These are phyloP conservation scores for Fragaria ananassa DNA, from an alignment of 306 rosid species.

Conservation along the genomic window DNA sequence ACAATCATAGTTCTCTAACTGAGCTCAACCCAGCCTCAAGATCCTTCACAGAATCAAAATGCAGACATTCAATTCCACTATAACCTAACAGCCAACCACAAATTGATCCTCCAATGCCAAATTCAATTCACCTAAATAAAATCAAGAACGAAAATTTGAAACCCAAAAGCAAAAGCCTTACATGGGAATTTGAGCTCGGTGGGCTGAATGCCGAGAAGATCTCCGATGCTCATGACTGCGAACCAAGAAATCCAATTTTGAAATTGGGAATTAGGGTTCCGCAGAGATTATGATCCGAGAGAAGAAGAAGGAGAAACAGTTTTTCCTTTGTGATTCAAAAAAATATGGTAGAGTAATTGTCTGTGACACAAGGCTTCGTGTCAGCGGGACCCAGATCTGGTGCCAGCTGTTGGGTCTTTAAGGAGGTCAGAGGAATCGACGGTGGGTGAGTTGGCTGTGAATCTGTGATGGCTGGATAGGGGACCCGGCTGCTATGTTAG, in stretches of 20 bases:
- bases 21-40: background rate
- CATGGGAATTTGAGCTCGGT: constrained; percentile 48
- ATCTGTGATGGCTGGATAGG: background rate
- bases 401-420: background rate
- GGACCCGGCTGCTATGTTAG: background rate
- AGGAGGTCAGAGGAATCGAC: background rate
- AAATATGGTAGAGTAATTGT: background rate
- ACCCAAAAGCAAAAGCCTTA: constrained; percentile 8
- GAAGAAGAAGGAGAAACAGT: constrained; percentile 6
- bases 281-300: constrained; percentile 7
- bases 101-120: background rate
- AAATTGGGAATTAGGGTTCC: constrained; percentile 4
- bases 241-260: background rate
- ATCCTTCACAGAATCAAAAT: background rate
- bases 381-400: background rate
- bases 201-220: constrained; percentile 41
- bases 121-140: background rate
- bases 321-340: background rate
- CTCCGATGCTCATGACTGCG: constrained; percentile 38
- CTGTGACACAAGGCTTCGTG: background rate
- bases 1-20: background rate
- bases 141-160: background rate
- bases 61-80: background rate
- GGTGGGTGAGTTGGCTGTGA: background rate
- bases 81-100: background rate